phyloP scores from a whole-genome alignment of 352 stramenopile species.

The Globisporangium cystogenes region DNA sequence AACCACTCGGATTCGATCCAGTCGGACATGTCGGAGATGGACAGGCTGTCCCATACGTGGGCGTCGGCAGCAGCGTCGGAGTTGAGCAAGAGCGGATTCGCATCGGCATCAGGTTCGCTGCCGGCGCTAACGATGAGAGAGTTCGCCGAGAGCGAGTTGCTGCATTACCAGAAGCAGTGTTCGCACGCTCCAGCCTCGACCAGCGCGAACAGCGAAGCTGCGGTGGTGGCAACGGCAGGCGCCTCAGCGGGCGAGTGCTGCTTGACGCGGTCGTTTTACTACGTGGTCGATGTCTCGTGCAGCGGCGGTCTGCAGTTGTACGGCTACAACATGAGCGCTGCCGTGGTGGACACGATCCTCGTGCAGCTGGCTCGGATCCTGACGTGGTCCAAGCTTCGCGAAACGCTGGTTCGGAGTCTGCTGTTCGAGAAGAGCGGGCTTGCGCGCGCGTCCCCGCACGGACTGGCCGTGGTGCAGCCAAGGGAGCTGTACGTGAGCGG shows the following conservation, averaged over 20 bases:
- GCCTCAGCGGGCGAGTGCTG: not conserved
- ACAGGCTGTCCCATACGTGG: conserved; percentile 33
- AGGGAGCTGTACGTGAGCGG: conserved; percentile 30
- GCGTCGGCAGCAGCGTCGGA: conserved; percentile 33
- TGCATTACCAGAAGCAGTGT: conserved; percentile 31
- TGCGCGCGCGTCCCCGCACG: conserved; percentile 32
- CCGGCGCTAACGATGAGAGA: conserved; percentile 8
- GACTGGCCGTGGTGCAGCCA: conserved; percentile 56
- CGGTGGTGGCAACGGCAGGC: not conserved
- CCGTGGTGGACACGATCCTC: conserved; percentile 50
- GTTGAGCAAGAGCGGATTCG: conserved; percentile 14
- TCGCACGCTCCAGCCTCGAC: conserved; percentile 3
- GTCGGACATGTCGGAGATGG: conserved; percentile 65
- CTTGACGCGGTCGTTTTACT: conserved; percentile 65
- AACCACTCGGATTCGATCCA: conserved; percentile 58
- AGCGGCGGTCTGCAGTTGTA: conserved; percentile 52
- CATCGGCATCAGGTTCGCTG: not conserved
- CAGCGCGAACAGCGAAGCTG: not conserved
- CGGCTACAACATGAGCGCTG: conserved; percentile 74
- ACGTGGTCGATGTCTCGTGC: conserved; percentile 60
- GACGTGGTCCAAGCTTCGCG: conserved; percentile 70
- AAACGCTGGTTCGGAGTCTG: conserved; percentile 50
- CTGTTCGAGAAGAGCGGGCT: conserved; percentile 59
- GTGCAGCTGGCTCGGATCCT: conserved; percentile 48
- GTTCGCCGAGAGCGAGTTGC: conserved; percentile 53